Conservation (phyloP, 306 rosid genomes). For the Geum urbanum region DNA sequence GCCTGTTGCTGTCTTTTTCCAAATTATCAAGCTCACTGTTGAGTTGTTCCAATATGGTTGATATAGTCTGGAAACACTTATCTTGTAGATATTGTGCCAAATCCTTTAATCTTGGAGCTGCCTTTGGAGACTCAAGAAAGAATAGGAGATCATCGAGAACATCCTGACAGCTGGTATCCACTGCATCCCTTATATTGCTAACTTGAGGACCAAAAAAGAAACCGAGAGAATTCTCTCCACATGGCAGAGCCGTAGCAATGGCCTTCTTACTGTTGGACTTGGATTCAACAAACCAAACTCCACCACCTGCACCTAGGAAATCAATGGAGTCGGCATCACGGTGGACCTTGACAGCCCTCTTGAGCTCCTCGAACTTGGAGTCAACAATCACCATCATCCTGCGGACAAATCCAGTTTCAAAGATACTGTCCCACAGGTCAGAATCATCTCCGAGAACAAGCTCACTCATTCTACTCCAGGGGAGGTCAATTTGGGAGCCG, state of each 20-base stretch:
- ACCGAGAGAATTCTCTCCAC: slow-evolving; percentile 74
- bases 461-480: slow-evolving; percentile 93
- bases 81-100: slow-evolving; percentile 72
- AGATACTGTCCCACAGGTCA: slow-evolving; percentile 91
- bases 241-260: slow-evolving; percentile 26
- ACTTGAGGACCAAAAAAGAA: slow-evolving; percentile 85
- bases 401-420: slow-evolving; percentile 66
- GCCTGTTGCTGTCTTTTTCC: slow-evolving; percentile 44
- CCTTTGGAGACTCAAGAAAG: slow-evolving; percentile 94
- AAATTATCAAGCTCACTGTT: slow-evolving; percentile 58
- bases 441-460: slow-evolving; percentile 89
- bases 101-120: slow-evolving; percentile 68
- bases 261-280: slow-evolving; percentile 40
- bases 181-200: slow-evolving; percentile 70
- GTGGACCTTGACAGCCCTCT: slow-evolving; percentile 41
- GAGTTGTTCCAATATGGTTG: slow-evolving; percentile 56
- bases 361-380: slow-evolving; percentile 52
- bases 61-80: slow-evolving; percentile 67
- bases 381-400: slow-evolving; percentile 78
- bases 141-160: slow-evolving; percentile 73
- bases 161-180: slow-evolving; percentile 67
- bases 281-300: slow-evolving; percentile 85
- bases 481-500: slow-evolving; percentile 90
- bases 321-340: slow-evolving; percentile 32
- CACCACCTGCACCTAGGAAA: slow-evolving; percentile 60